Evolutionary conservation across 2,329 filamentous ascomycete genomes (phyloP), one percentile per base, ranked within the genome.

Genomic region (Cladophialophora bantiana): DNA sequence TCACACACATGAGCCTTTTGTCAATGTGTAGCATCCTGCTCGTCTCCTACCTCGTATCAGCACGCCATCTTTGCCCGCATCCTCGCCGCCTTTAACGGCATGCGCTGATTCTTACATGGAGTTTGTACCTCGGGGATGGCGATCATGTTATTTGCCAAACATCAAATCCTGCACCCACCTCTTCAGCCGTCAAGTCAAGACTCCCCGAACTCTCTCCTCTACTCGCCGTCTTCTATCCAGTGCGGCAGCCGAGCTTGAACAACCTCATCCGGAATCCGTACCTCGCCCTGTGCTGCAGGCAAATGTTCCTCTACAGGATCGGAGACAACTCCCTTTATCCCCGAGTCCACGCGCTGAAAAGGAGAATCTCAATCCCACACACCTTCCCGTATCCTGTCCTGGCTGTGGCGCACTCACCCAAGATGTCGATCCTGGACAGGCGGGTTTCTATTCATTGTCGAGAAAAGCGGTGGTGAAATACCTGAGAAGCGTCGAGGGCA

Each of bases 371-470:
- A 31, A 10, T 20, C 42, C 55, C 40, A 32, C 12, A 13, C 35
- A 35, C 26, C 74, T 88, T 12, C 86, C 86, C 0, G 64, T 81
- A 6, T 81, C 83, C 31, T 89, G 88, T 74, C 87, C 88, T 35
- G 88, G 88, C 71, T 90, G 88, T 70, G 88, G 88, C 62, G 88
- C 87, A 34, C 83, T 84, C 40, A 82, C 85, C 38, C 87, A 89
- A 75, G 84, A 83, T 4, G 74, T 85, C 57, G 82, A 85, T 55
- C 78, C 82, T 40, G 77, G 82, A 1, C 82, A 85, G 70, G 83
- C 87, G 1, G 88, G 88, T 10, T 89, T 82, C 75, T 90, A 89
- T 74, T 79, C 81, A 65, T 74, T 79, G 54, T 78, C 77, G 35
- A 80, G 84, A 65, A 84, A 82, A 66, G 80, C 79, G 34, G 81